These are phyloP conservation scores for Talaromyces sp. DNA, from an alignment of 2,329 filamentous ascomycete genomes.

Conservation along the genomic window DNA sequence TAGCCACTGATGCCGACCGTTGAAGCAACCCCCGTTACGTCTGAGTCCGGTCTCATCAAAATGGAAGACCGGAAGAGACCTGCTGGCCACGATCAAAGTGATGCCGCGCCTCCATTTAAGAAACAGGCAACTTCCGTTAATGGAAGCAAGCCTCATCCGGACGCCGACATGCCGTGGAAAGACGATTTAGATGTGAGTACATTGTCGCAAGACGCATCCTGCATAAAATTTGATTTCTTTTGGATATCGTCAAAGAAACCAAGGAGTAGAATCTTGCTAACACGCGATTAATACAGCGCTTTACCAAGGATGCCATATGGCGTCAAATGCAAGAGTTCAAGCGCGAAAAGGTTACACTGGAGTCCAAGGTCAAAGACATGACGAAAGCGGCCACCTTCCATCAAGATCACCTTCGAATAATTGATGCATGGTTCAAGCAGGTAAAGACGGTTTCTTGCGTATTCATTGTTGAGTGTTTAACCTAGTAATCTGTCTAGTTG, in stretches of 20 bases:
- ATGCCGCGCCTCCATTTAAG: constrained; percentile 84
- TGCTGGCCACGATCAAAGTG: constrained; percentile 71
- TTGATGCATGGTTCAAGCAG: constrained; percentile 94
- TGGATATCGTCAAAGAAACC: neutral
- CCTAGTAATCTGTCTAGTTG: constrained; percentile 21
- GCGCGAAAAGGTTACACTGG: constrained; percentile 75
- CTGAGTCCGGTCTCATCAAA: constrained; percentile 74
- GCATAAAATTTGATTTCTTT: neutral
- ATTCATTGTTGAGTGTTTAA: constrained; percentile 3
- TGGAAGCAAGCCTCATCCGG: constrained; percentile 57
- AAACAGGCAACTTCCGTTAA: constrained; percentile 74
- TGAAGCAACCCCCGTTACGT: constrained; percentile 66
- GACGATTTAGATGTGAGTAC: constrained; percentile 68
- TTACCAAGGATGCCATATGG: constrained; percentile 92
- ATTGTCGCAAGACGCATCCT: constrained; percentile 21
- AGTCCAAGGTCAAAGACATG: constrained; percentile 74
- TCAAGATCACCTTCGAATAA: constrained; percentile 84
- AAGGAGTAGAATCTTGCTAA: neutral
- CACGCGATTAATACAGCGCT: constrained; percentile 55
- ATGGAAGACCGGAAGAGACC: constrained; percentile 99
- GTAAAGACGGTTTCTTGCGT: constrained; percentile 45
- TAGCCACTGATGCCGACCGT: constrained; percentile 81
- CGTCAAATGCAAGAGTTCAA: constrained; percentile 99
- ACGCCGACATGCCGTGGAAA: constrained; percentile 65
- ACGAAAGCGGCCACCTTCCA: constrained; percentile 74